Evolutionary conservation across 345 rosid genomes (phyloP), one percentile per base, ranked within the genome.

Genomic region (Bruguiera gymnorhiza): DNA sequence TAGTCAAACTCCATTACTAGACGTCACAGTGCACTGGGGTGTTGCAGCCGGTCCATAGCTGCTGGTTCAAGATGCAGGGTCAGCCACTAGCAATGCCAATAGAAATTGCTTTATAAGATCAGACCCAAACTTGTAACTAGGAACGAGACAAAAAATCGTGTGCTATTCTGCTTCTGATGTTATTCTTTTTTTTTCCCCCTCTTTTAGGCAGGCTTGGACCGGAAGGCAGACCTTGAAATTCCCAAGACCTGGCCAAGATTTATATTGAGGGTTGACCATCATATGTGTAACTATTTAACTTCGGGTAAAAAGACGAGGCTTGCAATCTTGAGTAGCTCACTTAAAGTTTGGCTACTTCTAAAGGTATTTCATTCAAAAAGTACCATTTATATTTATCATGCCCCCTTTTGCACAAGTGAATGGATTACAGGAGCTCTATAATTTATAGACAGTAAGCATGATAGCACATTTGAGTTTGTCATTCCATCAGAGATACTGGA

Each of bases 191-290:
- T 30, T 26, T 43, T 19, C 67, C 39, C 39, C 60, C 43, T 58
- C 63, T 70, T 31, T 46, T 71, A 95, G 99, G 97, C 92, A 64
- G 85, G 39, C 71, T 78, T 74, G 83, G 83, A 87, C 24, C 78
- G 60, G 53, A 86, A 83, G 79, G 85, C 90, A 65, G 78, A 89
- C 77, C 85, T 85, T 29, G 93, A 81, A 72, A 85, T 84, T 75
- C 91, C 95, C 0, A 88, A 87, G 80, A 83, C 93, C 48, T 89
- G 97, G 99, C 96, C 97, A 67, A 87, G 85, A 72, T 87, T 95
- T 81, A 71, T 87, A 31, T 73, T 95, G 70, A 83, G 90, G 70
- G 97, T 91, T 66, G 97, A 95, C 77, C 82, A 83, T 78, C 85
- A 89, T 70, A 95, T 95, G 99, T 87, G 92, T 2, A 78, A 80